These are phyloP conservation scores for Capillidium rhysosporum DNA, from an alignment of 371 early-diverging fungal species.

Conservation along the genomic window DNA sequence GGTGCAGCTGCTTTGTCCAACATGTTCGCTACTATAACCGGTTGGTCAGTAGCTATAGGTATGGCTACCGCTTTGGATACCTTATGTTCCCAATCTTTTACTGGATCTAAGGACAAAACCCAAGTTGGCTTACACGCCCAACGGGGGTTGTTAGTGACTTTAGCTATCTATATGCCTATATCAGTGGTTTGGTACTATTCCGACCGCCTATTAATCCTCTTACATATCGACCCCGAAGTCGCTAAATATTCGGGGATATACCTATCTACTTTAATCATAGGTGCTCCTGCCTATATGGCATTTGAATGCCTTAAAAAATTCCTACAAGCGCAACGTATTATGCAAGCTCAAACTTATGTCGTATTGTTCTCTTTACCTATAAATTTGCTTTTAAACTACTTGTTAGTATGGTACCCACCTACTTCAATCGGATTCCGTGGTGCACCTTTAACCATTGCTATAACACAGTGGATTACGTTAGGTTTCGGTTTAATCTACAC, in stretches of 20 bases:
- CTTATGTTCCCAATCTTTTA: slow-evolving; percentile 65
- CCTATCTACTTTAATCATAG: slow-evolving; percentile 34
- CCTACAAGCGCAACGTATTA: slow-evolving; percentile 63
- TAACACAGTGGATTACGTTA: slow-evolving; percentile 53
- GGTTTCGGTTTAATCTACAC: slow-evolving; percentile 35
- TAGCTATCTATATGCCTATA: slow-evolving; percentile 42
- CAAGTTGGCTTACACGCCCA: slow-evolving; percentile 58
- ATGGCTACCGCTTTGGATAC: slow-evolving; percentile 68
- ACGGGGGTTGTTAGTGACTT: slow-evolving; percentile 45
- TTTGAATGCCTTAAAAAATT: slow-evolving; percentile 60
- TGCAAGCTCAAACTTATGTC: slow-evolving; percentile 57
- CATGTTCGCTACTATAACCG: slow-evolving; percentile 57
- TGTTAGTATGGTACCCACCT: slow-evolving; percentile 43
- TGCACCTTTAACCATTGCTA: slow-evolving; percentile 56
- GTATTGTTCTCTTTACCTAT: slow-evolving; percentile 45
- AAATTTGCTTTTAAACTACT: slow-evolving; percentile 49
- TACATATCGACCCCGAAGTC: slow-evolving; percentile 30
- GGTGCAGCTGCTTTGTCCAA: slow-evolving; percentile 10
- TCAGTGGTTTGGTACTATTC: slow-evolving; percentile 51
- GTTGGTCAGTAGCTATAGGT: slow-evolving; percentile 58
- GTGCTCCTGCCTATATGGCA: slow-evolving; percentile 47
- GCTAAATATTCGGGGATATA: slow-evolving; percentile 29
- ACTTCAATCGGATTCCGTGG: slow-evolving; percentile 56
- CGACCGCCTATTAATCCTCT: slow-evolving; percentile 20
- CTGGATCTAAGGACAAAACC: slow-evolving; percentile 33